phyloP scores from a whole-genome alignment of 225 moss, liverwort and hornwort species.

The Anthoceros angustus region DNA sequence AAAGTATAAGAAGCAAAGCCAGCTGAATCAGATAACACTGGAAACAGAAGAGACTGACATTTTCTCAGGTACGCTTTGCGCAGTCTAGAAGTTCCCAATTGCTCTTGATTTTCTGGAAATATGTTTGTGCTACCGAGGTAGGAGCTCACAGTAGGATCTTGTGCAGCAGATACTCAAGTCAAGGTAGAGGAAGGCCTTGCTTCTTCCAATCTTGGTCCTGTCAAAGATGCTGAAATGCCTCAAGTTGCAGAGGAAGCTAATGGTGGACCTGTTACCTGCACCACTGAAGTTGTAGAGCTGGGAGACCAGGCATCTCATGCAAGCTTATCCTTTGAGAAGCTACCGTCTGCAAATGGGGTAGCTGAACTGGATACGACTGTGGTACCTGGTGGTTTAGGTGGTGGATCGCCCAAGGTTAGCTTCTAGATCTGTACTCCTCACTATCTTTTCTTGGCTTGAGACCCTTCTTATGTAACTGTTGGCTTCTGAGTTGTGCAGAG shows the following conservation, averaged over 20 bases:
- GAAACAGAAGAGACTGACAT: constrained; percentile 16
- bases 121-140: not conserved
- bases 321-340: constrained; percentile 31
- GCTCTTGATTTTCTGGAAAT: not conserved
- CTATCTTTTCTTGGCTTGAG: not conserved
- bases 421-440: not conserved
- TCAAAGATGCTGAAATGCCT: not conserved
- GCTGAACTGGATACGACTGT: not conserved
- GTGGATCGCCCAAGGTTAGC: not conserved
- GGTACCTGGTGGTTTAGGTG: not conserved
- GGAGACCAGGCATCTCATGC: not conserved
- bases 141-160: not conserved
- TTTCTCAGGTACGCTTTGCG: constrained; percentile 21
- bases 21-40: constrained; percentile 24
- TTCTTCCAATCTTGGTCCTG: not conserved
- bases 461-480: not conserved
- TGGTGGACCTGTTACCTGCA: not conserved
- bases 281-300: not conserved
- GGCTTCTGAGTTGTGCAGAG: constrained; percentile 21
- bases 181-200: not conserved
- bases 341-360: constrained; percentile 52
- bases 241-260: constrained; percentile 2
- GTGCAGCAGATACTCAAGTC: not conserved
- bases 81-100: not conserved
- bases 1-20: constrained; percentile 46